Evolutionary conservation across 257 asterid genomes (phyloP), one percentile per base, ranked within the genome.

Genomic region (Oldenlandia corymbosa): DNA sequence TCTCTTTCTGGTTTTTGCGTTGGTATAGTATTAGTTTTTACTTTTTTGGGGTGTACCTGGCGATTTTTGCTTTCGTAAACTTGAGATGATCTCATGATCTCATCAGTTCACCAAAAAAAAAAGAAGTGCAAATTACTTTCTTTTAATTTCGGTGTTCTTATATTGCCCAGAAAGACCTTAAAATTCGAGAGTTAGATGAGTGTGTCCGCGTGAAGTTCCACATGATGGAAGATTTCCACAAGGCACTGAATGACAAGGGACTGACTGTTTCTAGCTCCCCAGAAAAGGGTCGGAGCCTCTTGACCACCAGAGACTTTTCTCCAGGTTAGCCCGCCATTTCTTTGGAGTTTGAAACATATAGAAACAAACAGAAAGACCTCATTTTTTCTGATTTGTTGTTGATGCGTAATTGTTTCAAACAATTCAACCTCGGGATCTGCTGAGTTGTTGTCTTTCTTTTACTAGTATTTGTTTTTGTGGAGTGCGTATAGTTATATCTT

Each of bases 261-360:
- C 61, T 89, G 61, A 55, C 64, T 5, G 68, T 80, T 23, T 80
- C 87, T 49, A 75, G 65, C 37, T 68, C 79, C 46, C 94, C 91
- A 10, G 83, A 75, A 52, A 87, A 89, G 81, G 99, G 99, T 43
- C 96, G 97, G 68, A 78, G 90, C 73, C 88, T 92, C 69, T 77
- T 85, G 73, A 76, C 91, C 63, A 69, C 83, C 45, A 78, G 94
- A 20, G 83, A 85, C 60, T 92, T 92, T 59, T 76, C 75, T 60
- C 91, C 96, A 82, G 99, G 99, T 92, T 23, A 51, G 16, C 24
- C 53, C 27, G 26, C 17, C 1, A 4, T 6, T 28, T 45, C 63
- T 14, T 58, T 31, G 58, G n/a, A n/a, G n/a, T n/a, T n/a, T n/a
- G n/a, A n/a, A n/a, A n/a, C n/a, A n/a, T n/a, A n/a, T n/a, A n/a